Conservation (phyloP, 495 filamentous ascomycete genomes). For the Annulohypoxylon stygium region DNA sequence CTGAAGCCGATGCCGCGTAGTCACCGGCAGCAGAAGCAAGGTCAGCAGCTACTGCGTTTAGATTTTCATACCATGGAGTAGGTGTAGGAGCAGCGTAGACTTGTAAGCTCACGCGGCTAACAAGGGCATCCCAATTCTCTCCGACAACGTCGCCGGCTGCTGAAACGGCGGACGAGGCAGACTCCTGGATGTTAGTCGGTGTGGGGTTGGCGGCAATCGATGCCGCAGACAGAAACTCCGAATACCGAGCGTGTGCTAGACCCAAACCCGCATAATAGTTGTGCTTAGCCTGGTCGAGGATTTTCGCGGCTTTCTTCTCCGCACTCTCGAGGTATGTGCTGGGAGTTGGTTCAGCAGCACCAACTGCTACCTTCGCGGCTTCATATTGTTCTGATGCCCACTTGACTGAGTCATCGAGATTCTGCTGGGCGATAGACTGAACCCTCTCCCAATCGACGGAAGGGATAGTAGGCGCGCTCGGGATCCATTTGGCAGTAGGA, state of each 20-base stretch:
- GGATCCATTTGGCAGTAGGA: constrained; percentile 52
- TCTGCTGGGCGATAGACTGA: constrained; percentile 72
- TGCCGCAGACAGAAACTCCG: constrained; percentile 77
- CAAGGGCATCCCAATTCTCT: constrained; percentile 73
- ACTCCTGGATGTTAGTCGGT: constrained; percentile 59
- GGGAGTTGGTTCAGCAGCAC: constrained; percentile 65
- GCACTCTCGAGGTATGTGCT: constrained; percentile 60
- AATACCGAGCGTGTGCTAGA: constrained; percentile 80
- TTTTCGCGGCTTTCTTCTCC: constrained; percentile 67
- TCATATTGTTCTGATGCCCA: constrained; percentile 75
- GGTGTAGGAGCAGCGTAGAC: constrained; percentile 81
- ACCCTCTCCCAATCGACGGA: constrained; percentile 56
- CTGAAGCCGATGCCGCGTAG: constrained; percentile 48
- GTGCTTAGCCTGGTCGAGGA: constrained; percentile 71
- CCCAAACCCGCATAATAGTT: constrained; percentile 85
- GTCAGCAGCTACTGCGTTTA: constrained; percentile 51
- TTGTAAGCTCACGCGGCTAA: constrained; percentile 75
- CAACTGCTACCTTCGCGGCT: constrained; percentile 68
- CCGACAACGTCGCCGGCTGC: constrained; percentile 57
- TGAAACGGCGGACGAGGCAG: constrained; percentile 56
- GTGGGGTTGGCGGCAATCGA: constrained; percentile 69
- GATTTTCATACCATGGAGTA: constrained; percentile 65
- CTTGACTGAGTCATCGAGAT: constrained; percentile 72
- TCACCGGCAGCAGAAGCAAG: constrained; percentile 44
- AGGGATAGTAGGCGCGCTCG: constrained; percentile 49